A percentile compares a stretch with the other conserved stretches of the same genome.
These are phyloP conservation scores for Fragaria vesca DNA, from an alignment of 306 rosid genomes.

Conservation along the genomic window DNA sequence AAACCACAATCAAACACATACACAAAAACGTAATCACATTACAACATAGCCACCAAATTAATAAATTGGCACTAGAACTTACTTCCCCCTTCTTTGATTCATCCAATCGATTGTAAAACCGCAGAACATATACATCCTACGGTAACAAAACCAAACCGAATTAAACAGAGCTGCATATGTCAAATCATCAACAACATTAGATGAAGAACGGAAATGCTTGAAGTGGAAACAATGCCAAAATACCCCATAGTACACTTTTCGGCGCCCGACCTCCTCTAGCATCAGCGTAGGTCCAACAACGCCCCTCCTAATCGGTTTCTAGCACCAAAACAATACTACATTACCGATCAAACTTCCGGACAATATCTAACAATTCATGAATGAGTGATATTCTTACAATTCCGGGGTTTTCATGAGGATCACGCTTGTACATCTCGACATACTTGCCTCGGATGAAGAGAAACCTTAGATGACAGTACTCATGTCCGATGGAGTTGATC, in stretches of 20 bases:
- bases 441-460: constrained; percentile 68
- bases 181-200: background rate
- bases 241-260: constrained; percentile 64
- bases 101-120: constrained; percentile 73
- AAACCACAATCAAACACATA: background rate
- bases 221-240: constrained; percentile 5
- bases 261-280: constrained; percentile 73
- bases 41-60: background rate
- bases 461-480: constrained; percentile 71
- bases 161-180: background rate
- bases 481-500: constrained; percentile 76
- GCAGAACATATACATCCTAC: constrained; percentile 74
- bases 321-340: background rate
- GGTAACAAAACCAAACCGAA: background rate
- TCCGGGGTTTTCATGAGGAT: constrained; percentile 74
- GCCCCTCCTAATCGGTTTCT: constrained; percentile 90
- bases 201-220: background rate
- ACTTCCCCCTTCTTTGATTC: constrained; percentile 90
- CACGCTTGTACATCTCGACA: constrained; percentile 79
- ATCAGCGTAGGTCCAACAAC: constrained; percentile 81
- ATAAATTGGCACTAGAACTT: constrained; percentile 34
- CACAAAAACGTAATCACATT: background rate
- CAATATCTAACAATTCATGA: too few species aligned
- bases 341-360: background rate
- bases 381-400: constrained; percentile 42